Base-by-base conservation (phyloP, 1,139 yeast genomes). In the Arxiozyma slooffiae region DNA sequence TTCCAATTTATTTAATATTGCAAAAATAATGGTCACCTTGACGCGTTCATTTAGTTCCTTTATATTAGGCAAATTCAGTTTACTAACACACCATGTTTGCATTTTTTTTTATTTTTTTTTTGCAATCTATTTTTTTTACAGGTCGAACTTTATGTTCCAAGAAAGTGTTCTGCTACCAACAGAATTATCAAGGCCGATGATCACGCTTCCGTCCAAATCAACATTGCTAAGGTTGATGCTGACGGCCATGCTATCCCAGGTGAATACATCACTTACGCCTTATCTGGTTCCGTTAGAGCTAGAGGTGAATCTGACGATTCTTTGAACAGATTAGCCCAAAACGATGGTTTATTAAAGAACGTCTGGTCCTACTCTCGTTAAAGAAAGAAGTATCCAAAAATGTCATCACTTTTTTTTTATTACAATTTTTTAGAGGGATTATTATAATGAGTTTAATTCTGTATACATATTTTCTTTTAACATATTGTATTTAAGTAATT, bases 111-210 rank as follows among this genome's bases (percentile, higher is more conserved):
- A n/a, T n/a, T n/a, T n/a, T n/a, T n/a, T n/a, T 30, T 16, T 11
- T 30, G 36, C 36, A 30, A 40, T 26, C 21, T n/a, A 23, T 43
- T 47, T 39, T 40, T 40, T 24, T 38, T 23, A 44, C 68, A 88
- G 96, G 96, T 92, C 79, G 99, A 94, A 84, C 90, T 92, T 79
- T 92, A 92, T 95, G 96, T 92, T 79, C 99, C 99, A 82, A 88
- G 98, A 86, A 92, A 92, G 83, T 92, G 99, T 83, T 92, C 97
- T 79, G 99, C 98, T 73, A 89, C 98, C 80, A 90, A 89, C 97
- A 90, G 97, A 82, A 89, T 94, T 81, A 90, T 92, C 84, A 89
- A 88, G 83, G 94, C 98, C 72, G 90, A 92, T 83, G 99, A 92
- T 80, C 98, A 92, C 77, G 94, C 97, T 67, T 87, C 97, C 63